A percentile compares a stretch with the other conserved stretches of the same genome.
Conservation (phyloP, 2,329 filamentous ascomycete genomes). For the Davidsoniella eucalypti region DNA sequence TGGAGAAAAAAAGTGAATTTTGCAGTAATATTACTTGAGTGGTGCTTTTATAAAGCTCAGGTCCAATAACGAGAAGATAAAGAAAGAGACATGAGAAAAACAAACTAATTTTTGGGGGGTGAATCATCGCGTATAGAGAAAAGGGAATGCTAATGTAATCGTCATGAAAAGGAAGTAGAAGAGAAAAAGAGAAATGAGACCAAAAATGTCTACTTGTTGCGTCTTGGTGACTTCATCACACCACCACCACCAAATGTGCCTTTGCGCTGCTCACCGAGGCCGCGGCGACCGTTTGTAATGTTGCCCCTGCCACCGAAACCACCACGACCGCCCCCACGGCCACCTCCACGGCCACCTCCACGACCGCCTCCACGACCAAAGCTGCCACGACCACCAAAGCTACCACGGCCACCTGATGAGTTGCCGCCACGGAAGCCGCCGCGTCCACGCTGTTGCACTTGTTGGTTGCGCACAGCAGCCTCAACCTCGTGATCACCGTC, state of each 20-base stretch:
- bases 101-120: not conserved
- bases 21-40: too few relatives aligned
- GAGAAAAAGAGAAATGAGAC: not conserved
- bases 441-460: conserved; percentile 25
- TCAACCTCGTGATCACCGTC: conserved; percentile 35
- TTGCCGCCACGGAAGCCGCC: conserved; percentile 30
- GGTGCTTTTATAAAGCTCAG: too few relatives aligned
- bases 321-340: conserved; percentile 18
- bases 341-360: conserved; percentile 21
- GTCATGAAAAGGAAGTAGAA: conserved; percentile 4
- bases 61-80: not conserved
- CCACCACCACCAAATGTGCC: conserved; percentile 23
- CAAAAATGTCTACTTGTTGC: conserved; percentile 1
- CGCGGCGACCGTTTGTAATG: conserved; percentile 29
- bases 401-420: conserved; percentile 23
- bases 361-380: conserved; percentile 19
- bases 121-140: not conserved
- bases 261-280: conserved; percentile 34
- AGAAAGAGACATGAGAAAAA: not conserved
- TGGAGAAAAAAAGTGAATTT: too few relatives aligned
- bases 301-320: conserved; percentile 30
- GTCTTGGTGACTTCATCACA: conserved; percentile 24
- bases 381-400: conserved; percentile 14
- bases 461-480: conserved; percentile 4
- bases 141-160: not conserved